Conservation (phyloP, 805 yeast species). For the Ogataea trehalophila region DNA sequence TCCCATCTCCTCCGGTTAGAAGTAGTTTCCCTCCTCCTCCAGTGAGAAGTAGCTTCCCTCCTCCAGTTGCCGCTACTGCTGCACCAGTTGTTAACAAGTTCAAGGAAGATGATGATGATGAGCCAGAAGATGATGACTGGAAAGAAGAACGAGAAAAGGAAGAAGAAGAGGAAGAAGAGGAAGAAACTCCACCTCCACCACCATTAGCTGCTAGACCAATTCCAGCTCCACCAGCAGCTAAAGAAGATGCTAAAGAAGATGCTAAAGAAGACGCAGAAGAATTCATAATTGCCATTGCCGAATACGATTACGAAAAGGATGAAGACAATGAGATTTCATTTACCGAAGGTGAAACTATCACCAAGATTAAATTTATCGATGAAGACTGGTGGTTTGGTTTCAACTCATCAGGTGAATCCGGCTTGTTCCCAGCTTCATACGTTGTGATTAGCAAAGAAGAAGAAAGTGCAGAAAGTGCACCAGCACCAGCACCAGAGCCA, state of each 20-base stretch:
- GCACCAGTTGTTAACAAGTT: slow-evolving; percentile 9
- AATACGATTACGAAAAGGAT: slow-evolving; percentile 71
- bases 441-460: slow-evolving; percentile 34
- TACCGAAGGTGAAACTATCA: slow-evolving; percentile 59
- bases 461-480: slow-evolving; percentile 12
- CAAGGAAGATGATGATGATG: slow-evolving; percentile 17
- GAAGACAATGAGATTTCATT: slow-evolving; percentile 74
- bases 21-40: slow-evolving; percentile 15
- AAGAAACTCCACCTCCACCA: slow-evolving; percentile 17
- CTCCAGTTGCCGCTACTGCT: slow-evolving; percentile 17
- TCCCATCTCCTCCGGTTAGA: slow-evolving; percentile 21
- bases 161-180: slow-evolving; percentile 15
- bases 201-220: slow-evolving; percentile 4
- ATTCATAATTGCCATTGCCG: slow-evolving; percentile 56
- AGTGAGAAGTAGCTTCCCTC: slow-evolving; percentile 7
- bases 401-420: slow-evolving; percentile 38
- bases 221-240: slow-evolving; percentile 15
- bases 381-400: slow-evolving; percentile 65
- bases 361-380: slow-evolving; percentile 64
- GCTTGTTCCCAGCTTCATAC: slow-evolving; percentile 55
- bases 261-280: slow-evolving; percentile 16
- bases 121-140: slow-evolving; percentile 16
- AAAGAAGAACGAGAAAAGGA: slow-evolving; percentile 22
- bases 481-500: slow-evolving; percentile 18
- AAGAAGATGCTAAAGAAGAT: slow-evolving; percentile 16